phyloP scores from a whole-genome alignment of 352 stramenopile species.

The Nothophytophthora sp. region DNA sequence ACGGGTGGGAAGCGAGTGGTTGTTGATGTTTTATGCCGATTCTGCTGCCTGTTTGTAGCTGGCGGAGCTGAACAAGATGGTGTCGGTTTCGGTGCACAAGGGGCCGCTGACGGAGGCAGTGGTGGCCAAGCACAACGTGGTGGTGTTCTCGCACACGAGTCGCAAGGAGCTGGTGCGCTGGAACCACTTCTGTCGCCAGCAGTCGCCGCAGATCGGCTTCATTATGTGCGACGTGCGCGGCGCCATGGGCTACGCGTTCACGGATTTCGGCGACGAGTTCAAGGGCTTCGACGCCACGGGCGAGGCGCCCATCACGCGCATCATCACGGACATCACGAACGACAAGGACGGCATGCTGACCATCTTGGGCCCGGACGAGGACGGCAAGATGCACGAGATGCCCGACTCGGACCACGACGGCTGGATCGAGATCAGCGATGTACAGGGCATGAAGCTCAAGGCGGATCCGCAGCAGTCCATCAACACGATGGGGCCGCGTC shows the following conservation, averaged over 20 bases:
- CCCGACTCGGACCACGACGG: constrained; percentile 97
- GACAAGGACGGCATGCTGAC: constrained; percentile 90
- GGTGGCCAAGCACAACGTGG: constrained; percentile 35
- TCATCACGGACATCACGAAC: constrained; percentile 94
- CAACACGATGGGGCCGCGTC: constrained; percentile 68
- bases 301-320: constrained; percentile 91
- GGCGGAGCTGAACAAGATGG: constrained; percentile 91
- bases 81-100: not conserved
- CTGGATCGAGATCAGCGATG: constrained; percentile 95
- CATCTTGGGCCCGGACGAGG: too few relatives aligned
- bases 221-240: constrained; percentile 92
- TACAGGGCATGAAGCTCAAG: constrained; percentile 90
- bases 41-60: too few relatives aligned
- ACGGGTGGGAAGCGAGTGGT: too few relatives aligned
- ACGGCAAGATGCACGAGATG: constrained; percentile 97
- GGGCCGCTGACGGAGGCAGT: not conserved
- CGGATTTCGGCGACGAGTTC: constrained; percentile 97
- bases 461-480: too few relatives aligned
- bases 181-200: constrained; percentile 82
- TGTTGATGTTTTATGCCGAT: too few relatives aligned
- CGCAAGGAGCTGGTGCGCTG: constrained; percentile 68
- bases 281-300: constrained; percentile 94
- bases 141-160: constrained; percentile 87
- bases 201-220: constrained; percentile 91
- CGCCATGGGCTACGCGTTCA: constrained; percentile 97